Conservation (phyloP, 768 basidiomycete genomes). For the Amanita rubescens region DNA sequence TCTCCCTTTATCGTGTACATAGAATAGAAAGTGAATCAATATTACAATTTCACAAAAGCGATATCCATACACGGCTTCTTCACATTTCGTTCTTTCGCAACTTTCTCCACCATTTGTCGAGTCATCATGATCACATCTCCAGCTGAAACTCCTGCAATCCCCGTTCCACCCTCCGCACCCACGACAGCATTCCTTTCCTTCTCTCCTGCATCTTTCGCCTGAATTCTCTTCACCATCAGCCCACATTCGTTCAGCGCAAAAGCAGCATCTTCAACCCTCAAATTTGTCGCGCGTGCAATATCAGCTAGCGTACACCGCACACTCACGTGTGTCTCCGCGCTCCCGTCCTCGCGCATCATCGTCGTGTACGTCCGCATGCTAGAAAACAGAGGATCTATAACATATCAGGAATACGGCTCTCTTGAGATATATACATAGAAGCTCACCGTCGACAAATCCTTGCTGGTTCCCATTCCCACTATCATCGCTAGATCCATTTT, state of each 20-base stretch:
- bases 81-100: constrained; percentile 62
- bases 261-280: constrained; percentile 79
- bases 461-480: constrained; percentile 18
- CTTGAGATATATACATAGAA: constrained; percentile 18
- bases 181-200: constrained; percentile 11
- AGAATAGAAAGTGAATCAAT: neutral
- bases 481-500: constrained; percentile 26
- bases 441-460: constrained; percentile 14
- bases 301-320: constrained; percentile 68
- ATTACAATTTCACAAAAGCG: constrained; percentile 45
- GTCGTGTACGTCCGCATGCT: constrained; percentile 52
- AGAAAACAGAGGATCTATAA: constrained; percentile 46
- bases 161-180: neutral
- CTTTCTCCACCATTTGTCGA: constrained; percentile 36
- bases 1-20: too few species aligned
- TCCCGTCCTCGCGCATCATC: constrained; percentile 52
- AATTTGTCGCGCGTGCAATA: constrained; percentile 71
- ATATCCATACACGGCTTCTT: constrained; percentile 63
- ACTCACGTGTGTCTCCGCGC: constrained; percentile 61
- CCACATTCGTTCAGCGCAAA: constrained; percentile 88
- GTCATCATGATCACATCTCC: constrained; percentile 33
- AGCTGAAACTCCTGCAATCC: neutral
- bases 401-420: neutral
- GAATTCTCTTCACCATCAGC: constrained; percentile 45
- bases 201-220: constrained; percentile 16